Evolutionary conservation across 116 monocot species (phyloP), one percentile per base, ranked within the genome.

Genomic region (Dioscorea cayenensis): DNA sequence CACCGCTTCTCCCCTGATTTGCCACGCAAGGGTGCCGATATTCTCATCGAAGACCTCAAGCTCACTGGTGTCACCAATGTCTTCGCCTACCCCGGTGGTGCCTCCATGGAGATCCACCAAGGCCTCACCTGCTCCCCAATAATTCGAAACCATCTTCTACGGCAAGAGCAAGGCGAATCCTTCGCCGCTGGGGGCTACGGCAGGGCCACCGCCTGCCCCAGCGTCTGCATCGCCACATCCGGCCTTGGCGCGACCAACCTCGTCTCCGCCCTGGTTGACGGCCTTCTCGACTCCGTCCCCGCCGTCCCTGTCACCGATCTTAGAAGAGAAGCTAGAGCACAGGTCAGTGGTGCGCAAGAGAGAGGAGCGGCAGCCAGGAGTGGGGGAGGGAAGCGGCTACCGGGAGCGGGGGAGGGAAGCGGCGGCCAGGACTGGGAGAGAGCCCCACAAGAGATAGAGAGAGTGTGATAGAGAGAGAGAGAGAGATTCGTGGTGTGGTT

Each of bases 41-140:
- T 89, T 51, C 85, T 89, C 63, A 81, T 89, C 3, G 85, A 89
- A 66, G 83, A 85, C 16, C 83, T 89, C 5, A 85, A 89, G 77
- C 77, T 65, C n/a, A 80, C 70, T 10, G 85, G 85, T 14, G 89
- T 85, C 61, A 78, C 74, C 20, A 81, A 89, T 36, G 76, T 89
- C 29, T 85, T 89, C 69, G 83, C 85, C 50, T 85, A 83, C 65
- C 89, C 83, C 14, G 89, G 85, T 52, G 89, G 85, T 62, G 89
- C 89, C 28, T 85, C 85, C 63, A 83, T 89, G 85, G 85, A 89
- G 83, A 89, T 89, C 71, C 89, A 89, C 76, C 89, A 89, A 50
- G 89, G 83, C 58, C 83, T 89, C n/a, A 89, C 89, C 61, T 83
- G 86, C 43, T 89, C 89, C 62, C 70, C 77, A 4, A 60, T 63